These are phyloP conservation scores for Kwoniella pini DNA, from an alignment of 768 basidiomycete species.

Conservation along the genomic window DNA sequence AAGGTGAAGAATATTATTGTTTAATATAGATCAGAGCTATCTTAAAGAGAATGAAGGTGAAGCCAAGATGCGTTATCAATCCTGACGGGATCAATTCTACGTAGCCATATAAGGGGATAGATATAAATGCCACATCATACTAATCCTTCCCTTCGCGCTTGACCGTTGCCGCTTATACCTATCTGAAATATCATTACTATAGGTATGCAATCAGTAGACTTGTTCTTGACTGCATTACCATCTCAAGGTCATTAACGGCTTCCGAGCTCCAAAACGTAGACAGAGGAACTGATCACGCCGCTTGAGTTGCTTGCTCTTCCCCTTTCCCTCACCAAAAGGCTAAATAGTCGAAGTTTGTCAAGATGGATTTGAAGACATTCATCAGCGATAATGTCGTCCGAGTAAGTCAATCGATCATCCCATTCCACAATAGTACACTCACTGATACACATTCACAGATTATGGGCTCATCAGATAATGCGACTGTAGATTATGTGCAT, in stretches of 20 bases:
- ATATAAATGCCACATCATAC: conserved; percentile 8
- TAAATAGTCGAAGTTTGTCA: not conserved
- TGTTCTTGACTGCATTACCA: no score
- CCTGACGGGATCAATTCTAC: not conserved
- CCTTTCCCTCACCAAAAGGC: no score
- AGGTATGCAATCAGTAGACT: no score
- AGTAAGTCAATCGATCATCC: conserved; percentile 23
- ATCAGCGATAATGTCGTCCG: conserved; percentile 55
- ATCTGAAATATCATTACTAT: not conserved
- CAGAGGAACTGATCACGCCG: no score
- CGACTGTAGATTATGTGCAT: conserved; percentile 81
- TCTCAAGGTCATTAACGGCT: no score
- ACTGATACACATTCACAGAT: conserved; percentile 59
- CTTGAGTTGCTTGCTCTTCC: no score
- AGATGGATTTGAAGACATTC: conserved; percentile 50
- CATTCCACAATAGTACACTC: not conserved
- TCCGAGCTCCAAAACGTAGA: no score
- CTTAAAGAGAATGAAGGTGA: not conserved
- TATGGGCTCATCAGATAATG: conserved; percentile 79
- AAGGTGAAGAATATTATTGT: no score
- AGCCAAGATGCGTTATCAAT: conserved; percentile 1
- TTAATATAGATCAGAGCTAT: no score
- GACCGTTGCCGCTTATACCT: not conserved
- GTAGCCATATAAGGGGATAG: not conserved
- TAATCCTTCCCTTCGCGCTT: not conserved